Evolutionary conservation across 345 rosid species (phyloP), one percentile per base, ranked within the genome.

Genomic region (Salix caprea): DNA sequence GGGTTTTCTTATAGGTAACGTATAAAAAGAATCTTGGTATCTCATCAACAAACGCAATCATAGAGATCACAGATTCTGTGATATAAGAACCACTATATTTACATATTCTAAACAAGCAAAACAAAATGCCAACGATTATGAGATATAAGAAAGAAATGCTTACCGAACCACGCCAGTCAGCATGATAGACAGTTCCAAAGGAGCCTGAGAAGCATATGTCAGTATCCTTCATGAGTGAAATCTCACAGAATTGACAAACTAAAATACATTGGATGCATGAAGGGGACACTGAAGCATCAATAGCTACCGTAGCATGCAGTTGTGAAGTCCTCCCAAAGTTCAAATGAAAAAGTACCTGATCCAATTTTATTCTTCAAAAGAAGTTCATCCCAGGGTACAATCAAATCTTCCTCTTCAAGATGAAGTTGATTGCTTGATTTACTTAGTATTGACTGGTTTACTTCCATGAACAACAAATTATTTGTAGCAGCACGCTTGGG

Each of bases 111-210:
- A 61, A 61, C 24, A 61, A 61, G 65, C 32, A 65, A 65, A 50
- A 71, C 9, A 52, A 52, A 77, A 48, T 48, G 67, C 8, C 60
- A 61, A 65, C 26, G 6, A 32, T 23, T 40, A 65, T 52, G 26
- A 76, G 16, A 67, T 24, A 60, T 36, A 36, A 10, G 42, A 37
- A 39, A 78, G n/a, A 65, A 46, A 64, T 65, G 24, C 65, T 67
- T 76, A 80, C 83, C 23, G 79, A 71, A 24, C 83, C 83, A 76
- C 79, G 77, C 83, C 83, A 80, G 26, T 76, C 79, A 71, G 83
- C 83, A 58, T 52, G 76, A 76, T 56, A 67, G n/a, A 80, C 83
- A 42, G 70, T 65, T 67, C 83, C 83, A 37, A 76, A 80, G n/a
- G 83, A 76, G 73, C 83, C 83, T 80, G 76, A 42, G 34, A 72